Evolutionary conservation across 148 eudicot genomes (phyloP).

Genomic region (Nyssa sinensis): DNA sequence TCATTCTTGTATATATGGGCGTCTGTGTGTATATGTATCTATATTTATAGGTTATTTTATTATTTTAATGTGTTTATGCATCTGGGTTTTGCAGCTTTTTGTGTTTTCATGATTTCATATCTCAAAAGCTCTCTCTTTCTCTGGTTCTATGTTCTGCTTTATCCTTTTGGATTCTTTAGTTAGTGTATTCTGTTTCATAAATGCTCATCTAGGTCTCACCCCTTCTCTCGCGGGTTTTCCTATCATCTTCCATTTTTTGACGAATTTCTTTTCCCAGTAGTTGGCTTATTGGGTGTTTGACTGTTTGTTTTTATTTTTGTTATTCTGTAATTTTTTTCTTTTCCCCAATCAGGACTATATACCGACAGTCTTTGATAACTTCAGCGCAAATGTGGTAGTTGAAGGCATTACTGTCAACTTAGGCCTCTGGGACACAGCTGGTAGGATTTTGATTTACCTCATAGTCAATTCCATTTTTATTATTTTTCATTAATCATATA

Average conservation of each 20-base stretch:
- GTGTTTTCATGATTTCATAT: constrained; percentile 11
- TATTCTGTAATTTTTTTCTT: constrained; percentile 7
- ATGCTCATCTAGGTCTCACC: neutral
- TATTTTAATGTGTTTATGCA: constrained; percentile 13
- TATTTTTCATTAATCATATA: neutral
- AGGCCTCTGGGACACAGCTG: constrained; percentile 99
- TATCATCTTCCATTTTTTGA: neutral
- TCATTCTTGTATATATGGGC: neutral
- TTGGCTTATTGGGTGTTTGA: too few relatives aligned
- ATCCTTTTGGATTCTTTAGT: constrained; percentile 5
- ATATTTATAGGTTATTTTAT: constrained; percentile 20
- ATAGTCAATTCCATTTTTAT: neutral
- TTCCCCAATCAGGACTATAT: constrained; percentile 77
- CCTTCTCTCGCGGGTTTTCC: neutral
- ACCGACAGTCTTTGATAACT: constrained; percentile 98
- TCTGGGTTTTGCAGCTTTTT: constrained; percentile 31
- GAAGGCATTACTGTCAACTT: constrained; percentile 92
- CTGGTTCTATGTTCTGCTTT: constrained; percentile 15
- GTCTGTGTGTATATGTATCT: neutral
- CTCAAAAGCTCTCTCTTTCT: neutral
- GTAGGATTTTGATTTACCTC: constrained; percentile 36
- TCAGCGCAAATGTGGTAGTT: constrained; percentile 98
- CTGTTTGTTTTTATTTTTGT: constrained; percentile 2
- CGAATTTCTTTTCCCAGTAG: neutral
- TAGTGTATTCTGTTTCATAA: constrained; percentile 5